phyloP scores from a whole-genome alignment of 2,329 filamentous ascomycete genomes.

The Pseudogymnoascus pannorum region DNA sequence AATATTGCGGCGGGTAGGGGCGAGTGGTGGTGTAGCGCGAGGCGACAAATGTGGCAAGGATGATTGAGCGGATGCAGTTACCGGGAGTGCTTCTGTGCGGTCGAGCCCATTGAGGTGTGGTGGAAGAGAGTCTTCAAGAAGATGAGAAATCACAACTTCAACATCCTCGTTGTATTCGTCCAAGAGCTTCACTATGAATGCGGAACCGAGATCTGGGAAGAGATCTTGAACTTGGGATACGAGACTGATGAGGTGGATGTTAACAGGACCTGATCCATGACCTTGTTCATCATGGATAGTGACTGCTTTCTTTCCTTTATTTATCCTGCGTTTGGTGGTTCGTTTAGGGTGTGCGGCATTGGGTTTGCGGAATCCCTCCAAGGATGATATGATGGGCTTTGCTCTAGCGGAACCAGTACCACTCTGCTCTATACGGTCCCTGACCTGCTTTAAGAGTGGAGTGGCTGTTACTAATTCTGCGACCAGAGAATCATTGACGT shows the following conservation, averaged over 20 bases:
- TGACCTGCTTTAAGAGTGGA: constrained; percentile 60
- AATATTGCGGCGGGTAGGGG: constrained; percentile 60
- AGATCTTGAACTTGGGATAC: constrained; percentile 89
- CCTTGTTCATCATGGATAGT: constrained; percentile 30
- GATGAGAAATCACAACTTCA: constrained; percentile 72
- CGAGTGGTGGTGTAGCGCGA: constrained; percentile 48
- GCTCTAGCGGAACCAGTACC: constrained; percentile 47
- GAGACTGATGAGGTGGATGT: constrained; percentile 75
- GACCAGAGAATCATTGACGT: constrained; percentile 64
- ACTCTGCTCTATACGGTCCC: constrained; percentile 43
- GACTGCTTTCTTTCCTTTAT: constrained; percentile 57
- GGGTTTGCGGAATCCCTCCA: constrained; percentile 53
- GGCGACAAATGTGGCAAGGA: constrained; percentile 44
- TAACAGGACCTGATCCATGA: constrained; percentile 28
- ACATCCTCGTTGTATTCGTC: constrained; percentile 71
- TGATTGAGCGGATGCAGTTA: constrained; percentile 21
- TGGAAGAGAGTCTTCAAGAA: constrained; percentile 72
- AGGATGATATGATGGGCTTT: constrained; percentile 51
- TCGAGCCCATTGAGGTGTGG: constrained; percentile 57
- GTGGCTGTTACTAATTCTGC: constrained; percentile 76
- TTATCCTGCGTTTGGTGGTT: constrained; percentile 45
- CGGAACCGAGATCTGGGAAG: constrained; percentile 79
- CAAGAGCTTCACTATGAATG: constrained; percentile 70
- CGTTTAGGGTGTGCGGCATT: constrained; percentile 44
- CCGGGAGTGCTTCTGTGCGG: constrained; percentile 54